Base-by-base conservation (phyloP, 768 basidiomycete species). In the Psilocybe azurescens region DNA sequence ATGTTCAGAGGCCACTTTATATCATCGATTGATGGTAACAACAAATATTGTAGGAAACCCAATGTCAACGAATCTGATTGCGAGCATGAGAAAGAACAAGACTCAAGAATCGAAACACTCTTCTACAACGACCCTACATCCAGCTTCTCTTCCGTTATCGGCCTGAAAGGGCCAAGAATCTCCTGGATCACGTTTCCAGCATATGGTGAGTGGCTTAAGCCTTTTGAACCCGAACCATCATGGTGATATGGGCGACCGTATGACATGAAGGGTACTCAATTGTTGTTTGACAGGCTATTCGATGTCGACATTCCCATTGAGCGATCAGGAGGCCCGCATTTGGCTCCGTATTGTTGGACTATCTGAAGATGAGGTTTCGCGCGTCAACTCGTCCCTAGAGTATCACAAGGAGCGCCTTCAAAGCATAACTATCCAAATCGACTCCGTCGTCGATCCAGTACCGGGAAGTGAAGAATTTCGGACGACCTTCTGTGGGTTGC, bases 371-470 rank as follows among this genome's bases (percentile, higher is more conserved):
- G 58, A 63, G n/a, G 6, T 51, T n/a, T 30, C 48, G 2, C 49
- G 49, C 16, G 52, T 63, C 52, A 50, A 13, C 16, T 11, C 20
- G 14, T 30, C 62, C 29, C 46, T 63, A 14, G 28, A 58, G 39
- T 44, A 41, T 18, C 53, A 63, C 50, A 44, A 63, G 49, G 54
- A 39, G 4, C 53, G 44, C 48, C 54, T 63, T 11, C 29, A 59
- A 16, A 8, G 7, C 47, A 28, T 63, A 13, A 39, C 29, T 13
- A 24, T 56, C 18, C 48, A 59, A 29, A 41, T 59, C 36, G 54
- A 60, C 20, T 39, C 53, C 6, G 28, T 52, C 20, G 14, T 56
- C 4, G 41, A 63, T 47, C 62, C 62, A 18, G 48, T 39, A 20
- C 8, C 53, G 29, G 41, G 36, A 18, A 30, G 33, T 6, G 61